Evolutionary conservation across 805 yeast genomes (phyloP).

Genomic region (Candida nonsorbophila): DNA sequence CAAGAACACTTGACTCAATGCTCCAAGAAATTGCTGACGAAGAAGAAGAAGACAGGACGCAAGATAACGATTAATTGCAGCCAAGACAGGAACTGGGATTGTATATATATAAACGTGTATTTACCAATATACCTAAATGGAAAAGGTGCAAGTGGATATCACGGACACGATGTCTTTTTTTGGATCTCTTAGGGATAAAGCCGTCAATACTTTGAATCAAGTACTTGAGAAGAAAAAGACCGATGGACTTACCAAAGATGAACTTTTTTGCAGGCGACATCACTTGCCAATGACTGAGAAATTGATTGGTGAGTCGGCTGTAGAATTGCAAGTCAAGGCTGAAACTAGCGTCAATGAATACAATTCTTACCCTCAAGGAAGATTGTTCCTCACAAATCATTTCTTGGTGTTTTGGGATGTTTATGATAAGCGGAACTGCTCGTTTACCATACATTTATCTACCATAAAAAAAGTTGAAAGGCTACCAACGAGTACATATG

Average conservation of each 20-base stretch:
- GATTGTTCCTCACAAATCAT: conserved; percentile 65
- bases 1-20: conserved; percentile 8
- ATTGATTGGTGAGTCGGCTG: conserved; percentile 60
- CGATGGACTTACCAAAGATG: conserved; percentile 57
- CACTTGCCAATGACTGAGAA: conserved; percentile 67
- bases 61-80: too few relatives aligned
- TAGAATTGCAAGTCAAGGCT: conserved; percentile 43
- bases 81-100: too few relatives aligned
- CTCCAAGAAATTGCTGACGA: conserved; percentile 13
- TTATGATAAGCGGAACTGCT: conserved; percentile 63
- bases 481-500: conserved; percentile 67
- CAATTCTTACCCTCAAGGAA: conserved; percentile 47
- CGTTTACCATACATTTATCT: conserved; percentile 66
- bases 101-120: too few relatives aligned
- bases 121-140: too few relatives aligned
- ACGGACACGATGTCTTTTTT: conserved; percentile 48
- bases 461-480: conserved; percentile 83
- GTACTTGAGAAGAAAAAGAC: conserved; percentile 38
- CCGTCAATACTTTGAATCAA: conserved; percentile 39
- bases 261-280: conserved; percentile 61
- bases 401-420: conserved; percentile 71
- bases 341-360: conserved; percentile 11
- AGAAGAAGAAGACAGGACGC: conserved; percentile 8
- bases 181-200: conserved; percentile 42
- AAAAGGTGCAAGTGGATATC: too few relatives aligned